Evolutionary conservation across 306 rosid genomes (phyloP), one percentile per base, ranked within the genome.

Genomic region (Prunus davidiana): DNA sequence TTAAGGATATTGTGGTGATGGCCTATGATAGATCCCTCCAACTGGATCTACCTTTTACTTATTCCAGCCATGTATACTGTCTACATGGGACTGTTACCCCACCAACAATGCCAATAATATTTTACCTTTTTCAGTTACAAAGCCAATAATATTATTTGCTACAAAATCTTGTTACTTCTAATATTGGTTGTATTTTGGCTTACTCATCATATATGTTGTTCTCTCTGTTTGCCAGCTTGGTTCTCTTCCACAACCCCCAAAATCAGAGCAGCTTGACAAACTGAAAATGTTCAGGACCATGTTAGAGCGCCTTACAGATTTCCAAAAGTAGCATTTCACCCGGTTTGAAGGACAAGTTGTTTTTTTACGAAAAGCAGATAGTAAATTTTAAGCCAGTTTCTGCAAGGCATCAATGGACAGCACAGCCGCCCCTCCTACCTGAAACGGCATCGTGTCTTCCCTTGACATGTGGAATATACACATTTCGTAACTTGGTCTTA

Each of bases 361-460:
- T n/a, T 75, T 0, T 2, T 15, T 81, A 82, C 64, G 96, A 92
- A 84, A 92, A 76, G 85, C 91, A 88, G 81, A 82, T 87, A 15
- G 25, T 81, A 71, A 24, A 5, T 76, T 49, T 84, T 41, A 88
- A 72, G 80, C 64, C 61, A 19, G 79, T 70, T 50, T 25, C 88
- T 57, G 25, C 25, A 24, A 24, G 25, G 25, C 25, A 24, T 24
- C 25, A 24, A 24, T 24, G 25, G 25, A 24, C 1, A 24, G 25
- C 25, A 24, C 25, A 24, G 25, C 25, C 25, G 25, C 25, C 25
- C 25, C 25, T 24, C 25, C 25, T 24, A 24, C 25, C 25, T 24
- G 25, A 24, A 24, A 24, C 25, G 25, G 25, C 25, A 24, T 24
- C 25, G 25, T 24, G 25, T 24, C 25, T 24, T 24, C 25, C 25